Evolutionary conservation across 1,284 basidiomycete species (phyloP).

Genomic region (Puccinia coronata): DNA sequence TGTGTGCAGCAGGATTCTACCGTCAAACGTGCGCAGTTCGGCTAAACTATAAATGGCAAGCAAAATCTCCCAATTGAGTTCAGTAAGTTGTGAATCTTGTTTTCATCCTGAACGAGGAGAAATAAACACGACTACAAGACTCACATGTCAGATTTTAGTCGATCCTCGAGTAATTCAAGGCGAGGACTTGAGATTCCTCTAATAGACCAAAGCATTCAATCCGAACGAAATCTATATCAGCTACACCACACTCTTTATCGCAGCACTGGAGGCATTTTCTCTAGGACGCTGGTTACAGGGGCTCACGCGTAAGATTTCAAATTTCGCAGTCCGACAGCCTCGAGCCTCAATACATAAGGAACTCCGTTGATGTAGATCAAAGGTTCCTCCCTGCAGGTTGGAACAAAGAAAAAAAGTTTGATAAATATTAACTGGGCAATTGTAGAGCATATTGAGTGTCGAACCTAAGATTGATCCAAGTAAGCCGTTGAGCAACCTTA

Average conservation of each 20-base stretch:
- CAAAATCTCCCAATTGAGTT: not conserved
- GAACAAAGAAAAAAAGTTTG: not conserved
- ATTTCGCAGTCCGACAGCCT: constrained; percentile 58
- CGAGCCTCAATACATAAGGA: constrained; percentile 61
- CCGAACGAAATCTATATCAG: constrained; percentile 56
- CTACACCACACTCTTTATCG: not conserved
- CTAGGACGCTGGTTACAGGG: not conserved
- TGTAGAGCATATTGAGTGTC: not conserved
- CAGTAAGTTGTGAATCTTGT: not conserved
- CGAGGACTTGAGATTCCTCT: constrained; percentile 86
- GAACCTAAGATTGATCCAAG: constrained; percentile 49
- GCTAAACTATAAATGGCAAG: constrained; percentile 61
- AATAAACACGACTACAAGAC: not conserved
- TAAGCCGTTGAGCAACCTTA: constrained; percentile 24
- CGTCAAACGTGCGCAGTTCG: constrained; percentile 80
- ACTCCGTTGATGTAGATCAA: constrained; percentile 90
- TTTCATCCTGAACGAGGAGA: not conserved
- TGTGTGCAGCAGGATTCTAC: constrained; percentile 83
- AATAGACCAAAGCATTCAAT: constrained; percentile 71
- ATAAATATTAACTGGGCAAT: not conserved
- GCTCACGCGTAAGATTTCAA: constrained; percentile 57
- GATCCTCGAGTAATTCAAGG: constrained; percentile 84
- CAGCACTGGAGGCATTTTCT: not conserved
- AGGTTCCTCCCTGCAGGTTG: constrained; percentile 67
- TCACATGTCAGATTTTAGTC: constrained; percentile 81